Evolutionary conservation across 306 rosid genomes (phyloP), one percentile per base, ranked within the genome.

Genomic region (Sicyos baderoa): DNA sequence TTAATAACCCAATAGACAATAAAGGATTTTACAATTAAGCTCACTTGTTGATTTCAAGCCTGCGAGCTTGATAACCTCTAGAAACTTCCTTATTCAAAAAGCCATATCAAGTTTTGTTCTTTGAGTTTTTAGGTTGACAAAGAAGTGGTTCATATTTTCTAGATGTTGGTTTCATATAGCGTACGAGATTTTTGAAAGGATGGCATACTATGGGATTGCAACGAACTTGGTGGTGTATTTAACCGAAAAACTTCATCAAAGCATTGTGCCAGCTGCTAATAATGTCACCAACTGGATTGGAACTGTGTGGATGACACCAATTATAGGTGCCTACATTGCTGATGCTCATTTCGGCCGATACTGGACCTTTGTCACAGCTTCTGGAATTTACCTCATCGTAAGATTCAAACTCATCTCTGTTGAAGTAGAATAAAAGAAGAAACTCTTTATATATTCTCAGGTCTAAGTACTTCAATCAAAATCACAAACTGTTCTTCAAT

Each of bases 141-240:
- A 65, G 54, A 44, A 64, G 15, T 44, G 27, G 50, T 45, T 65
- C 15, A 65, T 64, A 25, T 44, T 64, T 3, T 5, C 54, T 6
- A 65, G 1, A 11, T 22, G 61, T 51, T 69, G 49, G 40, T 52
- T 70, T 70, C 29, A 7, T 68, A 15, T 5, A 75, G 79, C 35
- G 19, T 75, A 68, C 15, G 74, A 67, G 64, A 77, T 86, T 59
- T 85, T 91, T 79, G 94, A 91, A 77, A 88, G 97, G 83, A 91
- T 91, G 96, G 96, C 97, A 70, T 82, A 79, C 74, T 79, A 82
- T 44, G 96, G 97, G 44, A 84, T 91, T 25, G 51, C 88, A 73
- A 45, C 93, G 70, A 91, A 86, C 75, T 69, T 86, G 5, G 91
- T 88, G 63, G 4, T 86, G 7, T 91, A 88, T 79, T 70, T 91